These are phyloP conservation scores for Dendrobium officinale DNA, from an alignment of 106 monocot genomes.

Conservation along the genomic window DNA sequence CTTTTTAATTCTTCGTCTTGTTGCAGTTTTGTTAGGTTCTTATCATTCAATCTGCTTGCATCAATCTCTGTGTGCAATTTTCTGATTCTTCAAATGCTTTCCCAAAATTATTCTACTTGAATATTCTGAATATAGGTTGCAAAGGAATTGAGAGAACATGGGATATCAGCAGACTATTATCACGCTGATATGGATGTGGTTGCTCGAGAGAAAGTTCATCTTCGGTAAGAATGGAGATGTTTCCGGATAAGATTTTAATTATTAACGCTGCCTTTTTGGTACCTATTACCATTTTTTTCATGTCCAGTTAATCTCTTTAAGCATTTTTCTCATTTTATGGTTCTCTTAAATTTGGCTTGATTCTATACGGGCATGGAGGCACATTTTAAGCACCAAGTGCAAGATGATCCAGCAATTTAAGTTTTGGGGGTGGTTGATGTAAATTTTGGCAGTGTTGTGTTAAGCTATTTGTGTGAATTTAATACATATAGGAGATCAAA, in stretches of 20 bases:
- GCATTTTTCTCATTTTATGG: neutral
- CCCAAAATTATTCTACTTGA: neutral
- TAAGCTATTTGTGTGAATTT: neutral
- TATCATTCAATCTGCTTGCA: neutral
- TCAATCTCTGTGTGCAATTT: neutral
- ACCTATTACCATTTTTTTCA: neutral
- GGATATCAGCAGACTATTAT: constrained; percentile 87
- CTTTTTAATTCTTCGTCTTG: neutral
- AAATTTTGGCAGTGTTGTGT: neutral
- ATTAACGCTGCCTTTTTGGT: neutral
- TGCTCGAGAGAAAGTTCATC: constrained; percentile 87
- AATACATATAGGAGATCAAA: neutral
- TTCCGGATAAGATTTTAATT: neutral
- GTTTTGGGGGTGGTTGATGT: neutral
- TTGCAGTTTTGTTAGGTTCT: neutral
- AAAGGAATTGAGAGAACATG: constrained; percentile 67
- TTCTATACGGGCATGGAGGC: too few relatives aligned
- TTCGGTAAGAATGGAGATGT: constrained; percentile 31
- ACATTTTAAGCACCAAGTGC: neutral
- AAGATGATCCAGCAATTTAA: neutral
- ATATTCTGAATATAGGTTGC: constrained; percentile 50
- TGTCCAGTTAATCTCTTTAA: neutral
- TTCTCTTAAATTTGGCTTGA: neutral
- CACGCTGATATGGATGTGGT: constrained; percentile 96
- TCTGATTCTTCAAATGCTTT: neutral